These are phyloP conservation scores for Phaeoacremonium minimum DNA, from an alignment of 2,329 filamentous ascomycete genomes.

Conservation along the genomic window DNA sequence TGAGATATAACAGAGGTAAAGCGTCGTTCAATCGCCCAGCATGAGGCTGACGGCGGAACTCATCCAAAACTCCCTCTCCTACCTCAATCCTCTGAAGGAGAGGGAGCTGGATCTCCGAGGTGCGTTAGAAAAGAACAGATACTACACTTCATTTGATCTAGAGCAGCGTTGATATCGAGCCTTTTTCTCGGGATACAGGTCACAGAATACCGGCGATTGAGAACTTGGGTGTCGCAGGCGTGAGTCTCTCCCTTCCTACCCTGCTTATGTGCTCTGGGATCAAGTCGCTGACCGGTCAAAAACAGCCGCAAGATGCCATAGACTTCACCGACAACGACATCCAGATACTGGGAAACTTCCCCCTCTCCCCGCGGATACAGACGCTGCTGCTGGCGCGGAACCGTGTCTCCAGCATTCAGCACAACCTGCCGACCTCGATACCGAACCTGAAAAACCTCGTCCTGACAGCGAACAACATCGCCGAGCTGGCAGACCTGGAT, in stretches of 20 bases:
- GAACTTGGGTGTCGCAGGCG: conserved; percentile 91
- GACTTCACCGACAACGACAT: conserved; percentile 99
- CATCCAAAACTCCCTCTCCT: conserved; percentile 91
- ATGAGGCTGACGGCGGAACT: conserved; percentile 92
- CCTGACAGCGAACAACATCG: conserved; percentile 76
- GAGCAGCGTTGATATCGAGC: conserved; percentile 82
- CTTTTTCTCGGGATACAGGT: conserved; percentile 63
- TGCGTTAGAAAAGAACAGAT: conserved; percentile 97
- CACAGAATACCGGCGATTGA: conserved; percentile 97
- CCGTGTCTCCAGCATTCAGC: conserved; percentile 77
- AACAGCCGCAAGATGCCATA: conserved; percentile 88
- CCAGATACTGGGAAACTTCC: conserved; percentile 83
- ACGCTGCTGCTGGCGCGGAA: conserved; percentile 89
- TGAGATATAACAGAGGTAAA: conserved; percentile 10
- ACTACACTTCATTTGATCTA: conserved; percentile 70
- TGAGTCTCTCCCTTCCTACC: conserved; percentile 40
- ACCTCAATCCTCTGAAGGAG: conserved; percentile 98
- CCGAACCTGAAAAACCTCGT: conserved; percentile 81
- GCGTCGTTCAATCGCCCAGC: conserved; percentile 22
- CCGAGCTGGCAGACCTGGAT: conserved; percentile 84
- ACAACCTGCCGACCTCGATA: conserved; percentile 66
- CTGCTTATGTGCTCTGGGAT: too few species aligned
- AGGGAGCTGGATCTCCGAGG: conserved; percentile 98
- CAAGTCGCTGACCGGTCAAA: not conserved
- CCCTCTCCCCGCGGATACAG: conserved; percentile 79